These are phyloP conservation scores for Kurtzmaniella cleridarum DNA, from an alignment of 805 yeast genomes.

Conservation along the genomic window DNA sequence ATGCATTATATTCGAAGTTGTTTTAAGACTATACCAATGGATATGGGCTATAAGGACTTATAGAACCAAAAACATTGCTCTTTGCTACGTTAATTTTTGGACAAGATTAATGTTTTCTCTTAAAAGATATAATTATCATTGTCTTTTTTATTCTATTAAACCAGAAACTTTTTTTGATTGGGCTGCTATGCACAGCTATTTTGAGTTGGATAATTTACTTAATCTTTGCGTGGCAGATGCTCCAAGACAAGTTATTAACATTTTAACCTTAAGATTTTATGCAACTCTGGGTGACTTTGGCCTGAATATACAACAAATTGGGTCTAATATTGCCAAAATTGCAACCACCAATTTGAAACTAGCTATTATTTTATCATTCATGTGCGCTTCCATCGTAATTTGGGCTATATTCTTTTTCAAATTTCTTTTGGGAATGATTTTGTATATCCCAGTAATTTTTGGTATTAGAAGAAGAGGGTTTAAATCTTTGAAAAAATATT, in stretches of 20 bases:
- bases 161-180: slow-evolving; percentile 60
- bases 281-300: slow-evolving; percentile 40
- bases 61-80: slow-evolving; percentile 58
- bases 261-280: slow-evolving; percentile 56
- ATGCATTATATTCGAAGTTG: slow-evolving; percentile 69
- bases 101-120: slow-evolving; percentile 57
- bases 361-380: slow-evolving; percentile 68
- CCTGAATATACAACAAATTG: slow-evolving; percentile 32
- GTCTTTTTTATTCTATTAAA: slow-evolving; percentile 66
- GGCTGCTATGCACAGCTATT: slow-evolving; percentile 59
- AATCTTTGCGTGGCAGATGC: slow-evolving; percentile 69
- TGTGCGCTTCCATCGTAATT: slow-evolving; percentile 68
- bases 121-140: slow-evolving; percentile 56
- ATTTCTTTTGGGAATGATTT: slow-evolving; percentile 49
- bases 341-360: slow-evolving; percentile 59
- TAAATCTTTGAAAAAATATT: slow-evolving; percentile 53
- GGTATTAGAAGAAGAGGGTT: slow-evolving; percentile 33
- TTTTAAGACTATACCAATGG: slow-evolving; percentile 51
- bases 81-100: slow-evolving; percentile 61
- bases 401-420: slow-evolving; percentile 65
- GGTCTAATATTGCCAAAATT: slow-evolving; percentile 46
- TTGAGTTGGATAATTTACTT: slow-evolving; percentile 58
- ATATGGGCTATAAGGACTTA: slow-evolving; percentile 54
- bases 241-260: slow-evolving; percentile 83
- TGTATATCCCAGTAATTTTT: slow-evolving; percentile 47